Evolutionary conservation across 2,329 filamentous ascomycete genomes (phyloP), one percentile per base, ranked within the genome.

Genomic region (Botrytis porri): DNA sequence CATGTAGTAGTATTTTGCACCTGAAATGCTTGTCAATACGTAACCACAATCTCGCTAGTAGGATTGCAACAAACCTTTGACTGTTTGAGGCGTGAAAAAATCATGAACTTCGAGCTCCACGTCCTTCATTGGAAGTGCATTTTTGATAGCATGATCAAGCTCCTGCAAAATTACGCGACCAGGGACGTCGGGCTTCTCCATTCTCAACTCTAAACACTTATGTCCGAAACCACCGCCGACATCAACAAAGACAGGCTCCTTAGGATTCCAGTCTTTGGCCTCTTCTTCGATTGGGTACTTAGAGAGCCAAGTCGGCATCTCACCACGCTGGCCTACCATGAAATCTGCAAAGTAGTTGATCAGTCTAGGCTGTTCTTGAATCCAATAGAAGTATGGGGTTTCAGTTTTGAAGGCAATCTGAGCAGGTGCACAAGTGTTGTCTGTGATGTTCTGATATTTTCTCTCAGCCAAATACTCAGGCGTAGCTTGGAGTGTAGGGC

Each of bases 141-240:
- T 45, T 9, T 77, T 73, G 32, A 83, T 77, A 4, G 78, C 78
- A 39, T 79, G 73, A 4, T 80, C 80, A 6, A 80, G 76, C 72
- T 86, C 84, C 73, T 86, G 81, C 7, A 86, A 75, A 20, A 85
- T 77, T 8, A 84, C 75, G 4, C 80, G 76, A 0, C 81, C 81
- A 2, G 77, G 75, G 3, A 84, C 69, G 35, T 78, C 61, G 6
- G 82, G 81, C 70, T 79, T 81, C 45, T 76, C 78, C 32, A 76
- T 74, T 51, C 76, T 79, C 10, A 85, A 76, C 8, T 77, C 74
- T 8, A 76, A 76, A 25, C 80, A 80, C 63, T 83, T 81, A 20
- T 84, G 82, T 0, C 83, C 84, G 10, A 79, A 77, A 1, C 80
- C 81, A 60, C 84, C 83, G 16, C 82, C 83, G 14, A 85, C 77